phyloP scores from a whole-genome alignment of 73 alveolate species.

The Paramecium sonneborni region DNA sequence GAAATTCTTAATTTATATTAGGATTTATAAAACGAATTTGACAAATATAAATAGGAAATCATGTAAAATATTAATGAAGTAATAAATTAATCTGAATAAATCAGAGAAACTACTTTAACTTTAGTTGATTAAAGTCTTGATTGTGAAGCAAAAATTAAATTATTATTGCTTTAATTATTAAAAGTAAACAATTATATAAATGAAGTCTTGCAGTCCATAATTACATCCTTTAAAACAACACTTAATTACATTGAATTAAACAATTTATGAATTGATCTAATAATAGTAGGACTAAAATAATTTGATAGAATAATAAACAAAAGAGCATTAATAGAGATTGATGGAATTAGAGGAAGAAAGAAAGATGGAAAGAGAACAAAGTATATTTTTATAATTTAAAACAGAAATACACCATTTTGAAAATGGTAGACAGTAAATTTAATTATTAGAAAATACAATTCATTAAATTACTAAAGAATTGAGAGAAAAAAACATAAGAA shows the following conservation, averaged over 20 bases:
- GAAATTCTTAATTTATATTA: not conserved
- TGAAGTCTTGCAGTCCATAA: constrained; percentile 17
- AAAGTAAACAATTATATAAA: not conserved
- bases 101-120: not conserved
- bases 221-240: constrained; percentile 2
- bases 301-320: not conserved
- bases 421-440: constrained; percentile 49
- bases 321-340: not conserved
- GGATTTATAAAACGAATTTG: constrained; percentile 14
- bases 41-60: not conserved
- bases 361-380: constrained; percentile 16
- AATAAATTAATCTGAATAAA: not conserved
- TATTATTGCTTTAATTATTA: not conserved
- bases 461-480: not conserved
- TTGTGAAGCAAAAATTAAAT: constrained; percentile 44
- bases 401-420: constrained; percentile 38
- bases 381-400: not conserved
- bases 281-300: not conserved
- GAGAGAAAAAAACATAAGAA: constrained; percentile 5
- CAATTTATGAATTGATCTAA: not conserved
- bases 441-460: not conserved
- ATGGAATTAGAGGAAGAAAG: constrained; percentile 29
- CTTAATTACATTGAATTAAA: constrained; percentile 1
- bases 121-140: not conserved
- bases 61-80: not conserved